Evolutionary conservation across 306 rosid genomes (phyloP).

Genomic region (Gastrolobium bilobum): DNA sequence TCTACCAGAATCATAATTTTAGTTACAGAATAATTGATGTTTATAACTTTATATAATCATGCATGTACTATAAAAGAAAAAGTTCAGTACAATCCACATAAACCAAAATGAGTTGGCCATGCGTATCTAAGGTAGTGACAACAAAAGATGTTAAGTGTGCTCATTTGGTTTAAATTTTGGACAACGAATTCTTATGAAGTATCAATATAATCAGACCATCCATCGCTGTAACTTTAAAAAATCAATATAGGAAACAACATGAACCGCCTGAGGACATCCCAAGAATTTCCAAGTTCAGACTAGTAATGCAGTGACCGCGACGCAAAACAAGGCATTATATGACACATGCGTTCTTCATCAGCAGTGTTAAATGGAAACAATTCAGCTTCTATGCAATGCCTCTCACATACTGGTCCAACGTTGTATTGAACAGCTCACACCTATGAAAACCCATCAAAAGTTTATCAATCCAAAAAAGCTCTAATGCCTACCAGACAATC

Average conservation of each 20-base stretch:
- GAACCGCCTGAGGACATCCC: slow-evolving; percentile 17
- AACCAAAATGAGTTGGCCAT: slow-evolving; percentile 13
- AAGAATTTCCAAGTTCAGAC: background rate
- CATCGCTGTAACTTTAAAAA: slow-evolving; percentile 1
- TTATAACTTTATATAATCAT: background rate
- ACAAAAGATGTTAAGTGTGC: background rate
- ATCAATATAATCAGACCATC: slow-evolving; percentile 32
- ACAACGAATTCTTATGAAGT: background rate
- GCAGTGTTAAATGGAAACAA: slow-evolving; percentile 10
- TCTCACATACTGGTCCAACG: slow-evolving; percentile 89
- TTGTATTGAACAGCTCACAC: slow-evolving; percentile 88
- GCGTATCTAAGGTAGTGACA: background rate
- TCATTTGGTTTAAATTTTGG: slow-evolving; percentile 16
- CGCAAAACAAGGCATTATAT: slow-evolving; percentile 24
- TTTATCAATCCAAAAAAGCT: background rate
- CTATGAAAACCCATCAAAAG: slow-evolving; percentile 55
- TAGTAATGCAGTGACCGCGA: slow-evolving; percentile 16
- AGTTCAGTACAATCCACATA: background rate
- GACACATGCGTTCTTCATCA: slow-evolving; percentile 16
- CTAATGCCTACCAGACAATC: background rate
- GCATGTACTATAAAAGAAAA: background rate
- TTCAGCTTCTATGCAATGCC: slow-evolving; percentile 73
- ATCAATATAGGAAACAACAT: slow-evolving; percentile 14
- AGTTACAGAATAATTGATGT: background rate
- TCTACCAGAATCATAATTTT: background rate